Evolutionary conservation across 2,329 filamentous ascomycete genomes (phyloP).

Genomic region (Chrysosporium keratinophilum): DNA sequence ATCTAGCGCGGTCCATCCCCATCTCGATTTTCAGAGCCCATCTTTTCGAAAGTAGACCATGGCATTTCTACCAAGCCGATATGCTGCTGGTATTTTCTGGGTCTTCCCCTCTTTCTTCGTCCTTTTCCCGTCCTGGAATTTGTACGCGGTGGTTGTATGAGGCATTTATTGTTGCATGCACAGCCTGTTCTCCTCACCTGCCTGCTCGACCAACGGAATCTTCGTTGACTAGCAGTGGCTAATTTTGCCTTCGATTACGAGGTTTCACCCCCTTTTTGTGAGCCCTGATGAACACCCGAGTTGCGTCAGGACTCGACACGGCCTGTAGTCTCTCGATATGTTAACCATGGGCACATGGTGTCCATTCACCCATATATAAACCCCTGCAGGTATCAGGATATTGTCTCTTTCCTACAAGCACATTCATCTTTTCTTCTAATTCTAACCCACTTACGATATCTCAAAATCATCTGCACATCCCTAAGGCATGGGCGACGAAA

Average conservation of each 20-base stretch:
- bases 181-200: background rate
- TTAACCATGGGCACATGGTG: background rate
- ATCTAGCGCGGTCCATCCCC: background rate
- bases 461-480: background rate
- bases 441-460: background rate
- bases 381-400: conserved; percentile 1
- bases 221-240: background rate
- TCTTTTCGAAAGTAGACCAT: background rate
- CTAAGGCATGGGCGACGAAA: conserved; percentile 9
- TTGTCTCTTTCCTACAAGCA: background rate
- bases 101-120: background rate
- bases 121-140: conserved; percentile 3
- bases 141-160: conserved; percentile 8
- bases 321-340: background rate
- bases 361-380: conserved; percentile 7
- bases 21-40: background rate
- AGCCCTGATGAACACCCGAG: background rate
- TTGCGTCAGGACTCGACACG: background rate
- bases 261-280: background rate
- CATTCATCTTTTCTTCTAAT: background rate
- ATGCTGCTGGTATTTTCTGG: background rate
- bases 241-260: background rate
- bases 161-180: conserved; percentile 7
- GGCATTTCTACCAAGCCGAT: background rate
- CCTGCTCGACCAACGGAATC: background rate